Conservation (phyloP, 2,329 filamentous ascomycete species). For the Tolypocladium capitatum region DNA sequence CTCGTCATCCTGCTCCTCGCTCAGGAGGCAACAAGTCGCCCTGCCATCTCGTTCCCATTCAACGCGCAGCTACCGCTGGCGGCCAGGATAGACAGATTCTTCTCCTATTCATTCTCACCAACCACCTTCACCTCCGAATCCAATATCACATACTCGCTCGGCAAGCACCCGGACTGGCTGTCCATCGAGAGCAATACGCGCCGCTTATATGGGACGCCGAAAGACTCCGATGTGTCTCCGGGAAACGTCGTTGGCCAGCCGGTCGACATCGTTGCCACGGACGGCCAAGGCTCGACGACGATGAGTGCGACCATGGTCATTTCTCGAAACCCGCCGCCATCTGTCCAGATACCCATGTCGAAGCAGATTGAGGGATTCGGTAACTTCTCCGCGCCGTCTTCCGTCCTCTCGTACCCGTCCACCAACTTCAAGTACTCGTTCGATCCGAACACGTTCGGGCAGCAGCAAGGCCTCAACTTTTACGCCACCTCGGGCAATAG, state of each 20-base stretch:
- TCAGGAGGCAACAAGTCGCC: slow-evolving; percentile 21
- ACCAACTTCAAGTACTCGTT: slow-evolving; percentile 40
- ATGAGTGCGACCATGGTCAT: slow-evolving; percentile 61
- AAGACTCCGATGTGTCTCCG: slow-evolving; percentile 30
- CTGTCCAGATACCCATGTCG: slow-evolving; percentile 40
- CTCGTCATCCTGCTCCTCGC: slow-evolving; percentile 15
- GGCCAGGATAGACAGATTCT: slow-evolving; percentile 53
- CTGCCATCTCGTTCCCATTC: slow-evolving; percentile 52
- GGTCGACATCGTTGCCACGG: slow-evolving; percentile 58
- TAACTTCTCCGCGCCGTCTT: slow-evolving; percentile 44
- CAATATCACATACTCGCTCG: slow-evolving; percentile 52
- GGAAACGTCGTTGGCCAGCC: slow-evolving; percentile 43
- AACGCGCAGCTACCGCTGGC: slow-evolving; percentile 77
- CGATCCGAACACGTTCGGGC: slow-evolving; percentile 48
- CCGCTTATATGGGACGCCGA: slow-evolving; percentile 59
- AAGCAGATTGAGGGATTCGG: slow-evolving; percentile 46
- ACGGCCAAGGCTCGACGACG: slow-evolving; percentile 46
- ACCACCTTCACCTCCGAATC: slow-evolving; percentile 60
- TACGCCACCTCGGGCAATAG: slow-evolving; percentile 66
- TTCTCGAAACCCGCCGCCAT: slow-evolving; percentile 41
- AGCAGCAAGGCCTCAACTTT: slow-evolving; percentile 47
- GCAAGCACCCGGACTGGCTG: slow-evolving; percentile 59
- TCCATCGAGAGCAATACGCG: slow-evolving; percentile 51
- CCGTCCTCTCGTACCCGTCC: slow-evolving; percentile 42
- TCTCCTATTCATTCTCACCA: slow-evolving; percentile 57